Conservation (phyloP, 2,329 filamentous ascomycete genomes). For the Penicillium sp. region DNA sequence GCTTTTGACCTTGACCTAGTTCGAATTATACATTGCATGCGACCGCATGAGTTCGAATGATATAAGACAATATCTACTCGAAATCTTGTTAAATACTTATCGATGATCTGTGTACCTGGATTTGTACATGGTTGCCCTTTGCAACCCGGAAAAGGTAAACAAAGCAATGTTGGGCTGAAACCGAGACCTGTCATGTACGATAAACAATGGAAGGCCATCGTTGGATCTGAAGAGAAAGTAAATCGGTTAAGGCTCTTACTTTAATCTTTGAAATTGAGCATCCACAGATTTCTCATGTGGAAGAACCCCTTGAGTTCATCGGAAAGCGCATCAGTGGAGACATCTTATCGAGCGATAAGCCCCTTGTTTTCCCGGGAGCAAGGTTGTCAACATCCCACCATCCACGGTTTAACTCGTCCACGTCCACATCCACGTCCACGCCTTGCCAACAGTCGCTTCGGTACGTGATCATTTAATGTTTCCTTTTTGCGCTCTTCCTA, state of each 20-base stretch:
- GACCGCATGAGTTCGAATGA: too few relatives aligned
- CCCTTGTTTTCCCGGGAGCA: conserved; percentile 21
- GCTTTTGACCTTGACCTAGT: too few relatives aligned
- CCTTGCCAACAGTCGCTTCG: neutral
- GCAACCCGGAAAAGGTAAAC: conserved; percentile 21
- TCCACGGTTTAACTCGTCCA: conserved; percentile 13
- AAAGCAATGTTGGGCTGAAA: conserved; percentile 15
- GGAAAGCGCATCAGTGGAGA: conserved; percentile 16
- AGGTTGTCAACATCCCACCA: conserved; percentile 26
- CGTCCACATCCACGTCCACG: conserved; percentile 1
- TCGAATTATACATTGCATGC: too few relatives aligned
- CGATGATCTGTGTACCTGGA: neutral
- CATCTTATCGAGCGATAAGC: conserved; percentile 24
- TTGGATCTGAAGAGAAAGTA: neutral
- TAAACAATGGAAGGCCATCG: neutral
- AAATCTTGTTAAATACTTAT: neutral
- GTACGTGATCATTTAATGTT: conserved; percentile 5
- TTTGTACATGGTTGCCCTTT: conserved; percentile 19
- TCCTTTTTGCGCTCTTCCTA: neutral
- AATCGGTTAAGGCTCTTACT: neutral
- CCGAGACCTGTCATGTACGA: conserved; percentile 6
- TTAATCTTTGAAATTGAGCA: neutral
- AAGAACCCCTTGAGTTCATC: neutral
- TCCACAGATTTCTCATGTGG: neutral
- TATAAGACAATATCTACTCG: neutral